Evolutionary conservation across 1,284 basidiomycete species (phyloP), one percentile per base, ranked within the genome.

Genomic region (Malassezia obtusa): DNA sequence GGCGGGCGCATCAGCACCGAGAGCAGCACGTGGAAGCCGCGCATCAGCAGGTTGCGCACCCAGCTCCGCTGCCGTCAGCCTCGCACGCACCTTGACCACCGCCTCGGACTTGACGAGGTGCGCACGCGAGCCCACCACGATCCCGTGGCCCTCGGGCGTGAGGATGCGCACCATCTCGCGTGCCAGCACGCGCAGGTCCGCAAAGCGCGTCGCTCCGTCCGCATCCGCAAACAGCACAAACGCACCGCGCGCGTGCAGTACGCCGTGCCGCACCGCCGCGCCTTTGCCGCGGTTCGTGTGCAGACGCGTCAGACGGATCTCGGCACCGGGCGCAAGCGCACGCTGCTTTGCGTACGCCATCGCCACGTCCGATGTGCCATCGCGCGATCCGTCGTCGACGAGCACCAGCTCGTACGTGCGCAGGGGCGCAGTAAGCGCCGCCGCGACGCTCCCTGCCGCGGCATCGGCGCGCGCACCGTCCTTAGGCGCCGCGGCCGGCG

Each of bases 141-240:
- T 64, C 0, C 83, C 87, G 22, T 89, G 81, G 0, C 80, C 83
- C 9, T 38, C 35, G 0, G 47, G 33, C 32, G 63, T 70, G 2
- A 60, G 36, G 2, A 68, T 53, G 3, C 41, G 45, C 6, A 45
- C 40, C 80, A 92, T 84, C 19, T 80, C 80, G 1, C 75, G 75
- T 80, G 87, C 86, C 14, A 95, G 76, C 25, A 77, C 65, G 59
- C 85, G 83, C 12, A 94, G 71, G 65, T 92, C 90, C 40, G 82
- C 78, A 62, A 95, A 91, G 33, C 82, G 79, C 57, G 87, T 89
- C 21, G 90, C 90, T 2, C 87, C 90, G 64, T 95, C 90, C 6
- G 90, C 90, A 68, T 95, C 90, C 31, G 85, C 89, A 81, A 94
- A 90, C 43, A 94, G 77, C 44, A 94, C 77, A n/a, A 86, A 77